These are phyloP conservation scores for Bisporella sp. DNA, from an alignment of 2,329 filamentous ascomycete genomes.

Conservation along the genomic window DNA sequence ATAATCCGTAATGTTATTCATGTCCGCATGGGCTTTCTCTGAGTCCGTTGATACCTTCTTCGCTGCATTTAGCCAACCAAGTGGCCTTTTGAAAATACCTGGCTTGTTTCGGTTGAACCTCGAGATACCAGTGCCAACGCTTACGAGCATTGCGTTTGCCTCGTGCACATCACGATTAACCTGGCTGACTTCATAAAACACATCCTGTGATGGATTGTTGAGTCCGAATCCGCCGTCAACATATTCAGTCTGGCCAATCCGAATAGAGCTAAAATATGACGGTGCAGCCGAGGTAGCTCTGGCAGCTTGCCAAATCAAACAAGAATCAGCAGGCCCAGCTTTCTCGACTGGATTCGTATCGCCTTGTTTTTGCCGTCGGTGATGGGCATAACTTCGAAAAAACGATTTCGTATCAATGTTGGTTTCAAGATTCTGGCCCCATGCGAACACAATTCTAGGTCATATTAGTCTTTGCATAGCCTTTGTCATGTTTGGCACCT, in stretches of 20 bases:
- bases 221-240: constrained; percentile 30
- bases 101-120: neutral
- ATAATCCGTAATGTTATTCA: neutral
- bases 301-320: constrained; percentile 2
- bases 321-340: neutral
- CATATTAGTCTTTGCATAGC: neutral
- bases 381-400: neutral
- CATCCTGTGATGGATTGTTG: neutral
- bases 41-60: neutral
- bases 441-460: neutral
- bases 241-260: constrained; percentile 28
- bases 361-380: neutral
- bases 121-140: neutral
- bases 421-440: neutral
- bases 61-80: neutral
- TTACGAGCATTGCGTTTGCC: neutral
- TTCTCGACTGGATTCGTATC: neutral
- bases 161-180: neutral
- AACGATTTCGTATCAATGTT: neutral
- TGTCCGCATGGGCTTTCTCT: neutral
- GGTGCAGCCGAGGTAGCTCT: constrained; percentile 34
- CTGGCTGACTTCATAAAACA: neutral
- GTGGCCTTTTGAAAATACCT: neutral
- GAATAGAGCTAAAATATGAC: constrained; percentile 32
- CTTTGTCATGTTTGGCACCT: constrained; percentile 1